These are phyloP conservation scores for Eutypa lata DNA, from an alignment of 2,329 filamentous ascomycete genomes.

Conservation along the genomic window DNA sequence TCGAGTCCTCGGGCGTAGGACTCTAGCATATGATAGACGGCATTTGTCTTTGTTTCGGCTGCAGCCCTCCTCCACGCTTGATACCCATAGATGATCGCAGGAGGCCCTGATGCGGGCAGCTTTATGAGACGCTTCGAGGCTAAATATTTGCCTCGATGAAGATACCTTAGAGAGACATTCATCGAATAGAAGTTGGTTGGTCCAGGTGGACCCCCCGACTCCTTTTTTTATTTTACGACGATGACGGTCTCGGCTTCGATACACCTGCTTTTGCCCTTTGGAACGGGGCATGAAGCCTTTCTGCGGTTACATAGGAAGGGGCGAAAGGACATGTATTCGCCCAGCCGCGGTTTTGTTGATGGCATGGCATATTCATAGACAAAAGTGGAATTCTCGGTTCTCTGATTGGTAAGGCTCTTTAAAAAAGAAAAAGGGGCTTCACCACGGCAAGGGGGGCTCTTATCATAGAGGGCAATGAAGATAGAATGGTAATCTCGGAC, in stretches of 20 bases:
- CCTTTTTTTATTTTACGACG: slow-evolving; percentile 25
- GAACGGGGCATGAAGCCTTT: slow-evolving; percentile 27
- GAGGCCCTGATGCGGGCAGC: slow-evolving; percentile 28
- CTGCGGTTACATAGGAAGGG: slow-evolving; percentile 31
- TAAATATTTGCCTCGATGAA: slow-evolving; percentile 24
- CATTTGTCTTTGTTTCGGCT: slow-evolving; percentile 34
- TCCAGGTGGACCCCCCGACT: slow-evolving; percentile 18
- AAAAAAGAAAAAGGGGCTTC: slow-evolving; percentile 16
- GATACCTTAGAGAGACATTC: slow-evolving; percentile 24
- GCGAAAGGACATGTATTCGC: slow-evolving; percentile 23
- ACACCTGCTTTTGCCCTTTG: slow-evolving; percentile 30
- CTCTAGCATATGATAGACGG: slow-evolving; percentile 35
- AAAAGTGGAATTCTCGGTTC: slow-evolving; percentile 65
- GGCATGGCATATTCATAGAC: slow-evolving; percentile 49
- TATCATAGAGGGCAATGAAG: slow-evolving; percentile 27
- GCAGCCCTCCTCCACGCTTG: slow-evolving; percentile 29
- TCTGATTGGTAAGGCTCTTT: slow-evolving; percentile 39
- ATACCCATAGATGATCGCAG: slow-evolving; percentile 34
- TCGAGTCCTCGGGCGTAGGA: slow-evolving; percentile 29
- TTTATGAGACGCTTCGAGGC: slow-evolving; percentile 31
- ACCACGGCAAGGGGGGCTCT: slow-evolving; percentile 21
- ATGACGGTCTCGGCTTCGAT: slow-evolving; percentile 32
- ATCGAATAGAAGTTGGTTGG: slow-evolving; percentile 27
- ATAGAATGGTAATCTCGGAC: slow-evolving; percentile 33
- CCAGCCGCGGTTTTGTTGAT: slow-evolving; percentile 31